Conservation (phyloP, 2,329 filamentous ascomycete species). For the Colletotrichum cereale region DNA sequence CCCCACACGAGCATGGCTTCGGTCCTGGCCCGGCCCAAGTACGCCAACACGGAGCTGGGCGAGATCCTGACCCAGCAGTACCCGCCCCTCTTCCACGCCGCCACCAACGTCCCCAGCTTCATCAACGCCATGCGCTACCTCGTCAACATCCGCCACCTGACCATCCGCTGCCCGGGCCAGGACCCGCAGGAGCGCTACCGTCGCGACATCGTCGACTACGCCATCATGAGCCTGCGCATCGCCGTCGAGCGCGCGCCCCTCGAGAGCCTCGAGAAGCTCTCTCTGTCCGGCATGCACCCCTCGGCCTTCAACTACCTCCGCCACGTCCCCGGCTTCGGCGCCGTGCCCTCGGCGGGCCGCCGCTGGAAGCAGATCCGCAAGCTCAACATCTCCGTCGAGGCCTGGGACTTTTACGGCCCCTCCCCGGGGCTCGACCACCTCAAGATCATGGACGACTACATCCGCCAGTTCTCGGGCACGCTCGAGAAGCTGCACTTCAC, state of each 20-base stretch:
- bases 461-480: slow-evolving; percentile 75
- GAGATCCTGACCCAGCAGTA: slow-evolving; percentile 89
- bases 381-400: slow-evolving; percentile 79
- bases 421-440: slow-evolving; percentile 76
- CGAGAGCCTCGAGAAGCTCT: slow-evolving; percentile 74
- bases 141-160: slow-evolving; percentile 78
- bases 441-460: slow-evolving; percentile 85
- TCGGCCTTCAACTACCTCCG: slow-evolving; percentile 83
- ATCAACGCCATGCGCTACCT: slow-evolving; percentile 79
- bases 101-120: slow-evolving; percentile 88
- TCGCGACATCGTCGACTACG: slow-evolving; percentile 86
- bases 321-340: slow-evolving; percentile 79
- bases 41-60: slow-evolving; percentile 82
- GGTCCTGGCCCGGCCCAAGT: slow-evolving; percentile 77
- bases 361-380: slow-evolving; percentile 84
- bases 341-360: slow-evolving; percentile 76
- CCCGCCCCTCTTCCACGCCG: slow-evolving; percentile 88
- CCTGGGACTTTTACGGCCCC: slow-evolving; percentile 72
- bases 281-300: slow-evolving; percentile 80
- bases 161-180: slow-evolving; percentile 81
- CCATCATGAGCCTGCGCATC: slow-evolving; percentile 87
- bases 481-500: slow-evolving; percentile 81
- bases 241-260: slow-evolving; percentile 81
- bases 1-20: slow-evolving; percentile 77
- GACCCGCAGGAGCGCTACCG: slow-evolving; percentile 77